Base-by-base conservation (phyloP, 2,329 filamentous ascomycete genomes). In the Claviceps maximensis region DNA sequence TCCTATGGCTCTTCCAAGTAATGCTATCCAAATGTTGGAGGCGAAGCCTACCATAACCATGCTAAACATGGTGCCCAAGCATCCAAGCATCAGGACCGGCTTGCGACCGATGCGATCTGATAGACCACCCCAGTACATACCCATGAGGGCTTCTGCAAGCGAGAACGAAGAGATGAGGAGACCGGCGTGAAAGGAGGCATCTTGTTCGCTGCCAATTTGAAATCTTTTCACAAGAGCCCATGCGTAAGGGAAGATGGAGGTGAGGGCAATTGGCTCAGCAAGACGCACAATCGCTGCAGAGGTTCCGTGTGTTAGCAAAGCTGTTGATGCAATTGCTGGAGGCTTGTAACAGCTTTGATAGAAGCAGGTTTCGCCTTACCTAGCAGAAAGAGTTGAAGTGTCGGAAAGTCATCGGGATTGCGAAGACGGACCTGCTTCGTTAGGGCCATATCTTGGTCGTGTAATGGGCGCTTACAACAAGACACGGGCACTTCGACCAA, bases 231-330 rank as follows among this genome's bases (percentile, higher is more conserved):
- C 83, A 60, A 91, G 82, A 55, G 85, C 79, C 86, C 86, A 94
- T 55, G 87, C 87, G 68, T 95, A 96, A 21, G 90, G 90, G 62
- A 91, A 94, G 68, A 95, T 93, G 63, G 87, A 93, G 1, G 89
- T 95, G 58, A 96, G 79, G 50, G 90, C 89, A 61, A 96, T 91
- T 23, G 90, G 90, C 69, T 96, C 90, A 51, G 89, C 87, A 59
- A 96, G 81, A 57, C 90, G 88, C 65, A 94, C 90, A 74, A 95
- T 88, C 67, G 89, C 89, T 95, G 54, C 17, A 6, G 8, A 17
- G 9, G 33, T 36, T 36, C 25, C 23, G 57, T 21, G 38, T 33
- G 57, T 63, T 53, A 64, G 58, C 49, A 38, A 21, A 3, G 3
- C 10, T n/a, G n/a, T 36, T 7, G 23, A 31, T 42, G 12, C 23